These are phyloP conservation scores for Entonaema liquescens DNA, from an alignment of 495 filamentous ascomycete species.

Conservation along the genomic window DNA sequence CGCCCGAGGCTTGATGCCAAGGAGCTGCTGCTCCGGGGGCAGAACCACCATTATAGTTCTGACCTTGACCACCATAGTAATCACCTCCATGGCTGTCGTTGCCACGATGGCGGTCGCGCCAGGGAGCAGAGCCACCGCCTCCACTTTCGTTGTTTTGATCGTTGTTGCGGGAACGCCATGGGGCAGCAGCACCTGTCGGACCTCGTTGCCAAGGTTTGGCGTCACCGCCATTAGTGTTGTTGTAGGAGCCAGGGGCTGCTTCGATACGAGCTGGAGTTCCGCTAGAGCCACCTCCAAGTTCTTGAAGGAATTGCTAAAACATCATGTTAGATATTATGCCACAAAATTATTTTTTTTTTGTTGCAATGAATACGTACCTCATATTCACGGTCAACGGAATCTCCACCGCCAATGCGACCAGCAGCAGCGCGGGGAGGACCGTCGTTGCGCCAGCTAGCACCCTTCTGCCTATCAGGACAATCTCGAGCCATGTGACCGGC, in stretches of 20 bases:
- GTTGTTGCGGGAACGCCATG: conserved; percentile 66
- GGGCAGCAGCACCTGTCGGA: conserved; percentile 86
- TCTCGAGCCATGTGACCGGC: conserved; percentile 93
- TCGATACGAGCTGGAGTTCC: conserved; percentile 84
- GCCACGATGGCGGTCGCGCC: conserved; percentile 58
- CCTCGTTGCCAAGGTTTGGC: conserved; percentile 92
- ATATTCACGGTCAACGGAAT: conserved; percentile 92
- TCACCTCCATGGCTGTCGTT: conserved; percentile 51
- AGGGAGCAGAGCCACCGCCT: conserved; percentile 54
- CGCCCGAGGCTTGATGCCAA: conserved; percentile 71
- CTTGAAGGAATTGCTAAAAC: conserved; percentile 92
- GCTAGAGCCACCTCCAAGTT: conserved; percentile 80
- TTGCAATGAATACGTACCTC: conserved; percentile 69
- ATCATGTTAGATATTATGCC: conserved; percentile 47
- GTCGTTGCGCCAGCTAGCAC: conserved; percentile 89
- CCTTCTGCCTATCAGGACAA: conserved; percentile 91
- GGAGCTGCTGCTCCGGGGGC: conserved; percentile 68
- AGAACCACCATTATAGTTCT: conserved; percentile 47
- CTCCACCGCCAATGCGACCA: conserved; percentile 76
- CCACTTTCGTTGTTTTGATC: conserved; percentile 51
- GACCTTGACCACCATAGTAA: conserved; percentile 62
- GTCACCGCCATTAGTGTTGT: conserved; percentile 58
- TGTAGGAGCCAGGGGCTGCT: conserved; percentile 73
- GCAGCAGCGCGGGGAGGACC: conserved; percentile 57
- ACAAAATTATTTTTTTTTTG: conserved; percentile 35